Evolutionary conservation across 202 grass and related monocot species (phyloP).

Genomic region (Elaeis oleifera): DNA sequence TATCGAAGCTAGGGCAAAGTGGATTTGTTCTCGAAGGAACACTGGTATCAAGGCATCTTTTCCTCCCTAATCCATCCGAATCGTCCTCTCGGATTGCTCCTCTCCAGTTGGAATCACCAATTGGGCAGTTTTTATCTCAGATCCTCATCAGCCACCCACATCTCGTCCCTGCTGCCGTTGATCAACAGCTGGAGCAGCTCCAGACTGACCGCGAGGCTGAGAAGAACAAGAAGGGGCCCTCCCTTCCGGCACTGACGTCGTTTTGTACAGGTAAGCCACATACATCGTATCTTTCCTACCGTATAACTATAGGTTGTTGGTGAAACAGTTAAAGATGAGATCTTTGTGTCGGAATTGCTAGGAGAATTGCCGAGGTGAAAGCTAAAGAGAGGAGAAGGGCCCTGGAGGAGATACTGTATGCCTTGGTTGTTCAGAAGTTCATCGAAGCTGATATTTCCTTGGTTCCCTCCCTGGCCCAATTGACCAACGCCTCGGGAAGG

Average conservation of each 20-base stretch:
- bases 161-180: slow-evolving; percentile 72
- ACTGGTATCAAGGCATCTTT: slow-evolving; percentile 39
- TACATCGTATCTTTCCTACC: background rate
- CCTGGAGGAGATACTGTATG: slow-evolving; percentile 89
- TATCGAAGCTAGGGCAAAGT: slow-evolving; percentile 24
- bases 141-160: slow-evolving; percentile 86
- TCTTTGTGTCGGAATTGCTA: slow-evolving; percentile 24
- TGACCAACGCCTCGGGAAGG: slow-evolving; percentile 47
- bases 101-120: slow-evolving; percentile 73
- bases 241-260: slow-evolving; percentile 57
- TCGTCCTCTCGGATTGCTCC: slow-evolving; percentile 66
- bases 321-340: slow-evolving; percentile 4
- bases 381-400: slow-evolving; percentile 75
- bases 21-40: slow-evolving; percentile 32
- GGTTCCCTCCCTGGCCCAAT: slow-evolving; percentile 53
- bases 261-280: slow-evolving; percentile 68
- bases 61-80: slow-evolving; percentile 29
- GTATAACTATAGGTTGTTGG: background rate
- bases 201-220: slow-evolving; percentile 50
- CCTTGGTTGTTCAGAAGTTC: slow-evolving; percentile 93
- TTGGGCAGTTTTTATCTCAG: slow-evolving; percentile 80
- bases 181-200: slow-evolving; percentile 93
- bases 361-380: slow-evolving; percentile 94
- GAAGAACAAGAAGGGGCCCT: slow-evolving; percentile 36
- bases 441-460: slow-evolving; percentile 74